Conservation (phyloP, 2,329 filamentous ascomycete genomes). For the Didymella lethalis region DNA sequence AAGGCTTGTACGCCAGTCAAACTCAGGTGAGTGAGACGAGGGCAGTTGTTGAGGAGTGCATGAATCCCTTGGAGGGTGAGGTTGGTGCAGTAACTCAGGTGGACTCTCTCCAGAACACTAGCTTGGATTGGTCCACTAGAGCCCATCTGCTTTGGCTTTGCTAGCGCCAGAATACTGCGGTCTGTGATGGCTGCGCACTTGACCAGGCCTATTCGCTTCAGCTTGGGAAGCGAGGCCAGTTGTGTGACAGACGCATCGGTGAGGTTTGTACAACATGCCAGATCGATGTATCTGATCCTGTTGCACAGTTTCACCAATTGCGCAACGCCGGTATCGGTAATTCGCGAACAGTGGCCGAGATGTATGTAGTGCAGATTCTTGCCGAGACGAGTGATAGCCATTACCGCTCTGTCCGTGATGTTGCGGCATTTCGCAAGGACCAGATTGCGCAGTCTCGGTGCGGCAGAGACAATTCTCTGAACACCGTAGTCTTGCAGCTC, state of each 20-base stretch:
- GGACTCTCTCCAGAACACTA: conserved; percentile 85
- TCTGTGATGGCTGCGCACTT: conserved; percentile 94
- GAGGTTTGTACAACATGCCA: conserved; percentile 90
- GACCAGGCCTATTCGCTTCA: conserved; percentile 92
- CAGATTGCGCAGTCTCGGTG: conserved; percentile 88
- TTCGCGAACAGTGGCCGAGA: conserved; percentile 88
- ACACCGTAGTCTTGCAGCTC: conserved; percentile 87
- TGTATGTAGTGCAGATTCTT: conserved; percentile 98
- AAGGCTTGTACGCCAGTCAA: conserved; percentile 94
- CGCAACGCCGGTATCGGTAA: conserved; percentile 89
- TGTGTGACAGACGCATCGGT: conserved; percentile 88
- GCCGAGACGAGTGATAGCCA: conserved; percentile 85
- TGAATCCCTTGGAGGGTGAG: conserved; percentile 86
- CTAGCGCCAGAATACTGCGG: conserved; percentile 83
- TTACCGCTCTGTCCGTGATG: conserved; percentile 87
- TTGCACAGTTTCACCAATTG: conserved; percentile 86
- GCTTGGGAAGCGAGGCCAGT: conserved; percentile 85
- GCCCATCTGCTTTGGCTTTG: conserved; percentile 66
- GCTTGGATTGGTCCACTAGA: conserved; percentile 65
- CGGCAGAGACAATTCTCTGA: conserved; percentile 83
- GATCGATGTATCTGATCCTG: conserved; percentile 93
- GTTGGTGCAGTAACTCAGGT: conserved; percentile 92
- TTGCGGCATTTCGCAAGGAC: conserved; percentile 94
- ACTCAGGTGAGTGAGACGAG: conserved; percentile 90
- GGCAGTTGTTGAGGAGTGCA: conserved; percentile 86